A percentile compares a stretch with the other conserved stretches of the same genome.
Conservation (phyloP, 495 filamentous ascomycete species). For the Evansstolkia leycettana region DNA sequence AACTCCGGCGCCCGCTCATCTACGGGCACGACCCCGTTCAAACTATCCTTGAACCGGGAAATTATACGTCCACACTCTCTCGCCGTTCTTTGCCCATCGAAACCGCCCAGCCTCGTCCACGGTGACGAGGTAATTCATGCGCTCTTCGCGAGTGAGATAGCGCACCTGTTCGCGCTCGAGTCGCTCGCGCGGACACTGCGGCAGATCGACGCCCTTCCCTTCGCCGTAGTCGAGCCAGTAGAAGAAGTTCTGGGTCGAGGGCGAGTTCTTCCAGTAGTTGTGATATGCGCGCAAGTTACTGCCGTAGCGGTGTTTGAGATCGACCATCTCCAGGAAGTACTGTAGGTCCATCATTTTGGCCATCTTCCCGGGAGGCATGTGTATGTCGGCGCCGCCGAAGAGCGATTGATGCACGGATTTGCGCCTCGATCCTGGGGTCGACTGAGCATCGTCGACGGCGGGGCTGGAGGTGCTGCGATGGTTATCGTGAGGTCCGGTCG, state of each 20-base stretch:
- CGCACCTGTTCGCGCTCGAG: constrained; percentile 60
- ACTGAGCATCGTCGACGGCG: constrained; percentile 4
- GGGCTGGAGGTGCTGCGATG: constrained; percentile 5
- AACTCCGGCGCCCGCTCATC: constrained; percentile 48
- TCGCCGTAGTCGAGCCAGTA: constrained; percentile 89
- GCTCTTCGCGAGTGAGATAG: constrained; percentile 62
- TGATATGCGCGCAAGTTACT: constrained; percentile 78
- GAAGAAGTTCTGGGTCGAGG: constrained; percentile 83
- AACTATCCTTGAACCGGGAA: constrained; percentile 64
- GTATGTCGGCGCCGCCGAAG: constrained; percentile 30
- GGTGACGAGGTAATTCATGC: constrained; percentile 58
- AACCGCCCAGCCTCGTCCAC: constrained; percentile 56
- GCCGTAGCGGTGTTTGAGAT: constrained; percentile 79
- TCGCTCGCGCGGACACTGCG: constrained; percentile 47
- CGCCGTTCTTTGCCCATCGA: constrained; percentile 70
- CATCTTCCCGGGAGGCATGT: constrained; percentile 23
- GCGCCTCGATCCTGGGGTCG: constrained; percentile 12
- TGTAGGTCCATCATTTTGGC: constrained; percentile 76
- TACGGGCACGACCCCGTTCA: constrained; percentile 59
- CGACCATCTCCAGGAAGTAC: constrained; percentile 92
- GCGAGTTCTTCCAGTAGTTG: constrained; percentile 61
- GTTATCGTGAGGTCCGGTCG: constrained; percentile 10
- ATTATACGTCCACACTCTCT: constrained; percentile 57
- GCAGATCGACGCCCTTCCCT: constrained; percentile 45
- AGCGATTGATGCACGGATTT: constrained; percentile 27